Percentiles rank a stretch among this genome's conserved stretches.
phyloP scores from a whole-genome alignment of 345 rosid genomes.

The Microthlaspi erraticum region DNA sequence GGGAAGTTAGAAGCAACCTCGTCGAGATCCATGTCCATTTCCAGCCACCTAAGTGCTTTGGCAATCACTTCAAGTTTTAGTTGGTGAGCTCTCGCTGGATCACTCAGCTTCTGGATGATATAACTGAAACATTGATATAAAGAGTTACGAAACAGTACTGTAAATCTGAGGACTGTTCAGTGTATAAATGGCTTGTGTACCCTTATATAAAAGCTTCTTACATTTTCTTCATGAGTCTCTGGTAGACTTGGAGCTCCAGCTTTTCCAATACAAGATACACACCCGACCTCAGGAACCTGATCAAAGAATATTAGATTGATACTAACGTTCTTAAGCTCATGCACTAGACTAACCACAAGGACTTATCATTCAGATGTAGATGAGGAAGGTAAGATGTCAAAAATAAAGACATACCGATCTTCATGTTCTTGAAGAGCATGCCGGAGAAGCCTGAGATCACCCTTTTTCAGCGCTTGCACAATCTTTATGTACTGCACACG shows the following conservation, averaged over 20 bases:
- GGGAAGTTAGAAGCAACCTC: conserved; percentile 58
- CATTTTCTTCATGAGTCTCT: conserved; percentile 94
- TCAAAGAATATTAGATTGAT: background rate
- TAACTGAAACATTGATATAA: conserved; percentile 54
- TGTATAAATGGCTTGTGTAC: background rate
- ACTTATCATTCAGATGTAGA: conserved; percentile 1
- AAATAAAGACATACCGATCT: conserved; percentile 59
- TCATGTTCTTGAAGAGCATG: conserved; percentile 87
- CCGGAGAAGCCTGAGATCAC: conserved; percentile 92
- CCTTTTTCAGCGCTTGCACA: conserved; percentile 70
- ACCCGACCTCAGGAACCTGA: conserved; percentile 91
- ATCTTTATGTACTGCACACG: conserved; percentile 70
- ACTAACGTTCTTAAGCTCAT: conserved; percentile 17
- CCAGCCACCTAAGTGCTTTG: conserved; percentile 89
- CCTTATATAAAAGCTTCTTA: conserved; percentile 39
- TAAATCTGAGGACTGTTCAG: background rate
- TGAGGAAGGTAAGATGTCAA: conserved; percentile 19
- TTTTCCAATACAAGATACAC: conserved; percentile 95
- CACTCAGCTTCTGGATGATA: conserved; percentile 78
- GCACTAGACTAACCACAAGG: conserved; percentile 13
- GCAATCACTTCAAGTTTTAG: conserved; percentile 90
- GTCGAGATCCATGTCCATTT: conserved; percentile 91
- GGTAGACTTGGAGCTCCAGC: conserved; percentile 98
- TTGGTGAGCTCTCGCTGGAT: conserved; percentile 93
- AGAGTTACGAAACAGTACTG: background rate